Evolutionary conservation across 176 grass and related monocot species (phyloP).

Genomic region (Luzula sylvatica): DNA sequence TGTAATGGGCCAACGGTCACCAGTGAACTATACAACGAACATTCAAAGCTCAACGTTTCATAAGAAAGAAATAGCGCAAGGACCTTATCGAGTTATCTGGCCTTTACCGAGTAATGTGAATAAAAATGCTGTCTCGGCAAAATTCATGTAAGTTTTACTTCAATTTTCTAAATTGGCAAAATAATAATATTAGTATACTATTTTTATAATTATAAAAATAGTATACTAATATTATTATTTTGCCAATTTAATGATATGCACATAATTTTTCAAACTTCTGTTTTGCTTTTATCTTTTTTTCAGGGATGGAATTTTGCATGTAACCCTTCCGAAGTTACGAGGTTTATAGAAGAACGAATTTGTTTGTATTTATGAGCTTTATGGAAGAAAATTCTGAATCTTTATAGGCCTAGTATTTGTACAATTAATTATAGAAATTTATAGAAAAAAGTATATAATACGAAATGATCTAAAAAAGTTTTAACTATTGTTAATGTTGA

Average conservation of each 20-base stretch:
- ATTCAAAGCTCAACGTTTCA: slow-evolving; percentile 3
- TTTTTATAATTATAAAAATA: too few species aligned
- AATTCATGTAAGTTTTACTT: slow-evolving; percentile 26
- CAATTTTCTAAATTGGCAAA: neutral
- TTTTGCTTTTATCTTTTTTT: slow-evolving; percentile 1
- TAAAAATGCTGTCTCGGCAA: slow-evolving; percentile 28
- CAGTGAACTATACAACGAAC: neutral
- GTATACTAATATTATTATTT: too few species aligned
- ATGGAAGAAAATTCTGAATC: neutral
- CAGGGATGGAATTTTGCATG: slow-evolving; percentile 39
- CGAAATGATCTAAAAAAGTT: too few species aligned
- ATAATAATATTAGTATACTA: too few species aligned
- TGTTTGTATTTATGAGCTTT: neutral
- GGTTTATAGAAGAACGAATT: neutral
- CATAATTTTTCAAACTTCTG: neutral
- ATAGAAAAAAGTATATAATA: too few species aligned
- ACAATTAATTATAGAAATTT: too few species aligned
- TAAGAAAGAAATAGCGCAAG: slow-evolving; percentile 25
- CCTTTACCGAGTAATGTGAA: slow-evolving; percentile 30
- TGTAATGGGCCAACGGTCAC: slow-evolving; percentile 20
- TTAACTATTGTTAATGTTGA: too few species aligned
- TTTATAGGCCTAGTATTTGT: neutral
- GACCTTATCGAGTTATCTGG: slow-evolving; percentile 29
- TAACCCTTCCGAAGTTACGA: slow-evolving; percentile 32
- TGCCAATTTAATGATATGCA: too few species aligned